These are phyloP conservation scores for Camellia japonica DNA, from an alignment of 148 eudicot genomes.

Conservation along the genomic window DNA sequence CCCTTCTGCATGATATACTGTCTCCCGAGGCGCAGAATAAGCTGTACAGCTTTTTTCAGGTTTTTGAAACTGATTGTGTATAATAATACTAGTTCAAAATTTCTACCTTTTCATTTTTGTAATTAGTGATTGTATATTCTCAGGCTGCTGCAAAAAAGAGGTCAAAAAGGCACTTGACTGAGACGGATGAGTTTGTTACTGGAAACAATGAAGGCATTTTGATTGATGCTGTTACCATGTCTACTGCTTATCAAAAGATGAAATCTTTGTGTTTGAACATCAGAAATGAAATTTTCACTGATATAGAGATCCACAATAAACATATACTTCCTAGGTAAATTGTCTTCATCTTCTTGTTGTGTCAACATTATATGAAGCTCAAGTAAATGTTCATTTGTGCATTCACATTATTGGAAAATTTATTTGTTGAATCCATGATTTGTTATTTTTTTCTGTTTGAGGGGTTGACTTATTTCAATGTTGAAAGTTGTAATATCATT, in stretches of 20 bases:
- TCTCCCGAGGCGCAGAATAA: conserved; percentile 90
- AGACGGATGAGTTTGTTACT: conserved; percentile 82
- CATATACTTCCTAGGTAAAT: conserved; percentile 84
- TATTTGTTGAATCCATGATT: not conserved
- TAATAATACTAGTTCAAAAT: not conserved
- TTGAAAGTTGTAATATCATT: not conserved
- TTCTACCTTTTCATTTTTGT: conserved; percentile 3
- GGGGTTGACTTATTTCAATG: conserved; percentile 2
- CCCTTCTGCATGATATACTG: conserved; percentile 83
- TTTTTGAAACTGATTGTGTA: conserved; percentile 13
- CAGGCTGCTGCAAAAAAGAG: conserved; percentile 96
- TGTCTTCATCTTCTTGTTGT: not conserved
- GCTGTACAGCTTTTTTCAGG: conserved; percentile 88
- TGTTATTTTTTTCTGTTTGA: not conserved
- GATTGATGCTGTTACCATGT: conserved; percentile 55
- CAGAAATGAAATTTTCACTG: conserved; percentile 78
- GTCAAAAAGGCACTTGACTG: conserved; percentile 77
- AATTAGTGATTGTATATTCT: conserved; percentile 10
- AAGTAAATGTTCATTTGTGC: not conserved
- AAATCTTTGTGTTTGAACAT: conserved; percentile 78
- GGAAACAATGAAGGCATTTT: conserved; percentile 56
- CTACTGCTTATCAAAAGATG: conserved; percentile 91
- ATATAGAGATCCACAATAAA: conserved; percentile 86
- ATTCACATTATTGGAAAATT: not conserved
- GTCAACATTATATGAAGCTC: not conserved